A percentile compares a stretch with the other conserved stretches of the same genome.
phyloP scores from a whole-genome alignment of 345 rosid species.

The Dipteronia sinensis region DNA sequence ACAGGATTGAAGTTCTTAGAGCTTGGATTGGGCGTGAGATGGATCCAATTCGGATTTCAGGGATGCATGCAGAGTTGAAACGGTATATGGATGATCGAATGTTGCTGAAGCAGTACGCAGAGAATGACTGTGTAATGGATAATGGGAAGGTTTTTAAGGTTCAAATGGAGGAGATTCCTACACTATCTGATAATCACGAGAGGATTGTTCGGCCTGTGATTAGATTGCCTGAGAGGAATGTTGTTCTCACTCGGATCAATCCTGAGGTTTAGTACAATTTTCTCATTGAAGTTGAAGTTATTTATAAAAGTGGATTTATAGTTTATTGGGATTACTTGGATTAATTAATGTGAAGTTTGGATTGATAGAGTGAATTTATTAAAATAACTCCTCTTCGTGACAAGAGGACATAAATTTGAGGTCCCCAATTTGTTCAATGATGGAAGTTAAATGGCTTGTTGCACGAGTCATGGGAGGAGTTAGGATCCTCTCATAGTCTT shows the following conservation, averaged over 20 bases:
- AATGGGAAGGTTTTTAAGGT: slow-evolving; percentile 69
- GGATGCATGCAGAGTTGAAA: slow-evolving; percentile 78
- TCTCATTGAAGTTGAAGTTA: slow-evolving; percentile 11
- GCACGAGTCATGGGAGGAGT: not conserved
- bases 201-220: slow-evolving; percentile 80
- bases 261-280: slow-evolving; percentile 68
- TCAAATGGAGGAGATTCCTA: slow-evolving; percentile 81
- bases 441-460: not conserved
- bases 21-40: slow-evolving; percentile 79
- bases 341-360: not conserved
- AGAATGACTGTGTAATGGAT: slow-evolving; percentile 68
- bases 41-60: slow-evolving; percentile 62
- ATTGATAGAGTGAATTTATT: not conserved
- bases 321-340: not conserved
- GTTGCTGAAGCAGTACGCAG: slow-evolving; percentile 83
- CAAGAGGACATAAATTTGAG: slow-evolving; percentile 1
- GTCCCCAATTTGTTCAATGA: not conserved
- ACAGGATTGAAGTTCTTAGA: slow-evolving; percentile 73
- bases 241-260: slow-evolving; percentile 91
- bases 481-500: too few relatives aligned
- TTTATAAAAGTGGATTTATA: not conserved
- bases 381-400: not conserved
- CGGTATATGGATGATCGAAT: slow-evolving; percentile 74
- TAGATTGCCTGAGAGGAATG: slow-evolving; percentile 76
- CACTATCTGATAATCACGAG: slow-evolving; percentile 59